These are phyloP conservation scores for Phragmites australis DNA, from an alignment of 176 grass and related monocot species.

Conservation along the genomic window DNA sequence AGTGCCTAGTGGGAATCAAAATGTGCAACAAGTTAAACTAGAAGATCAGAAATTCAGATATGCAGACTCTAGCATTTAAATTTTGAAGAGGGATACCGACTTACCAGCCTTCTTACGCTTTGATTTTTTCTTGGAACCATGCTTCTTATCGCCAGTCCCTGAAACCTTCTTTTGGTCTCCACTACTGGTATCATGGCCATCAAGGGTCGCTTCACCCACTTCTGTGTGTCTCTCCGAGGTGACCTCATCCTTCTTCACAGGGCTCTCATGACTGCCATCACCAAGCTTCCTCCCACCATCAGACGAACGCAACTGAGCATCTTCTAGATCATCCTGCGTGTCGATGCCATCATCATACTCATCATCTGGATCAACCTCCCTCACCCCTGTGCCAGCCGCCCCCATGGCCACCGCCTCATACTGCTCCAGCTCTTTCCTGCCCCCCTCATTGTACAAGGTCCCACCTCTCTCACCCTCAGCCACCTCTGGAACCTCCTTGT, in stretches of 20 bases:
- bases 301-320: conserved; percentile 35
- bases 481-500: conserved; percentile 25
- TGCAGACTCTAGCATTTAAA: not conserved
- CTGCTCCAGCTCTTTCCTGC: conserved; percentile 74
- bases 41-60: not conserved
- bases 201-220: conserved; percentile 19
- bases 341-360: conserved; percentile 94
- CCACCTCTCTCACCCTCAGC: conserved; percentile 48
- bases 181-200: not conserved
- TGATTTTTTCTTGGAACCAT: conserved; percentile 69
- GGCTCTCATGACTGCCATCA: conserved; percentile 22
- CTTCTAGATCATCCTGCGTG: conserved; percentile 49
- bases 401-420: conserved; percentile 61
- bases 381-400: conserved; percentile 16
- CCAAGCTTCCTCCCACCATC: conserved; percentile 47
- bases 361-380: conserved; percentile 74
- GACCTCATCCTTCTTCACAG: conserved; percentile 30
- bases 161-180: conserved; percentile 47
- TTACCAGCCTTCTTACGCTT: conserved; percentile 75
- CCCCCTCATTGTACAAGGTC: conserved; percentile 80
- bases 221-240: conserved; percentile 28
- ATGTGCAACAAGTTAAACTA: not conserved
- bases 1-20: not conserved
- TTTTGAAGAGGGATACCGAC: conserved; percentile 21
- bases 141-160: conserved; percentile 65